Evolutionary conservation across 352 stramenopile genomes (phyloP).

Genomic region (Phytopythium montanum): DNA sequence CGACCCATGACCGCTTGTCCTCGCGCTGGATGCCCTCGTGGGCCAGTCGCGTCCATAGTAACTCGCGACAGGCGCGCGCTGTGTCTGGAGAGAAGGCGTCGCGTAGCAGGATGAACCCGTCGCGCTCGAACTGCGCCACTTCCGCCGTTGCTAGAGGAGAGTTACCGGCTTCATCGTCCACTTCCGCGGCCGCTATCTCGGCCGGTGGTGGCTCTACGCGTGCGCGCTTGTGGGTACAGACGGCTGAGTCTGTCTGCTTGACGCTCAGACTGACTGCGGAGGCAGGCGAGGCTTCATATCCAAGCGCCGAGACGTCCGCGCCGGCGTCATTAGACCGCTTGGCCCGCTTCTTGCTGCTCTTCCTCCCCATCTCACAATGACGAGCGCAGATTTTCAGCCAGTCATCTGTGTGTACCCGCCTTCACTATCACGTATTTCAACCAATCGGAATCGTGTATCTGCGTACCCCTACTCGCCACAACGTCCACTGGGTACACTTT

Average conservation of each 20-base stretch:
- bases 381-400: background rate
- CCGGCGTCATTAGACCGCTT: background rate
- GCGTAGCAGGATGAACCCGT: conserved; percentile 67
- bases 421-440: background rate
- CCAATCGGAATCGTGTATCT: background rate
- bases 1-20: conserved; percentile 47
- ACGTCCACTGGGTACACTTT: conserved; percentile 3
- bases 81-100: conserved; percentile 43
- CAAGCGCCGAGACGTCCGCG: background rate
- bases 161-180: background rate
- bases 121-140: conserved; percentile 48
- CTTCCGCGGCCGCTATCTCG: background rate
- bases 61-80: conserved; percentile 36
- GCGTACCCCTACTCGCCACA: background rate
- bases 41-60: conserved; percentile 39
- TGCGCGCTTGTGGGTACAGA: background rate
- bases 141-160: conserved; percentile 25
- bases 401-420: background rate
- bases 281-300: background rate
- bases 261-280: background rate
- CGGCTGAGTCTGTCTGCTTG: background rate
- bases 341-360: background rate
- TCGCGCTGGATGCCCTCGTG: conserved; percentile 29
- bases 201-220: background rate
- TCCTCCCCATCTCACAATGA: conserved; percentile 7